Percentiles rank a stretch among this genome's conserved stretches.
These are phyloP conservation scores for Starmerella scarabaei DNA, from an alignment of 805 yeast genomes.

Conservation along the genomic window DNA sequence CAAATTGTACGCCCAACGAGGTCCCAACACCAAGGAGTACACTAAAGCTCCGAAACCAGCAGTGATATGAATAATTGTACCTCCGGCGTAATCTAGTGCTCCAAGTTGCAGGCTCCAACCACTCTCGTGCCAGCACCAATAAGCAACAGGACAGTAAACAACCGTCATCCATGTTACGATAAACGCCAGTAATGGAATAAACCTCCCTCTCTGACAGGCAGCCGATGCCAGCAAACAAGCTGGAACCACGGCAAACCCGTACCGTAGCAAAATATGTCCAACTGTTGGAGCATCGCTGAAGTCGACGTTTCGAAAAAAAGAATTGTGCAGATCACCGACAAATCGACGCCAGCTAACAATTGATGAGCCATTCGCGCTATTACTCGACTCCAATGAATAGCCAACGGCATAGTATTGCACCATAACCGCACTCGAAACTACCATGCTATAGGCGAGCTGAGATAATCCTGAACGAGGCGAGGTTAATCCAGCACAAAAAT, in stretches of 20 bases:
- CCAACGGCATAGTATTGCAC: conserved; percentile 65
- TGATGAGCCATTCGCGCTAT: neutral
- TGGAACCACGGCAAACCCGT: conserved; percentile 53
- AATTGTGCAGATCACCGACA: conserved; percentile 42
- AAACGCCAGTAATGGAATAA: conserved; percentile 58
- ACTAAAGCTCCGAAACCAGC: conserved; percentile 62
- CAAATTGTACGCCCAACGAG: conserved; percentile 45
- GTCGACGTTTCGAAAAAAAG: conserved; percentile 37
- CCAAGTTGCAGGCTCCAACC: conserved; percentile 57
- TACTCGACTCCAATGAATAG: conserved; percentile 43
- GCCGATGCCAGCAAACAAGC: conserved; percentile 60
- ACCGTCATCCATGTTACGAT: conserved; percentile 56
- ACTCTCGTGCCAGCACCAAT: conserved; percentile 59
- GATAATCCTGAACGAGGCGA: conserved; percentile 56
- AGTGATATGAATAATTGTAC: conserved; percentile 62
- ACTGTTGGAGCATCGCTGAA: conserved; percentile 28
- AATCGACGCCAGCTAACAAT: conserved; percentile 25
- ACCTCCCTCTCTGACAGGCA: conserved; percentile 58
- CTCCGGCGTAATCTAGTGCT: conserved; percentile 61
- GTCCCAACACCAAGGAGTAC: conserved; percentile 52
- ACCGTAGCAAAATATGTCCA: conserved; percentile 37
- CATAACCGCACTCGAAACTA: conserved; percentile 46
- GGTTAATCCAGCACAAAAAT: conserved; percentile 53
- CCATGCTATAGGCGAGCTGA: conserved; percentile 48
- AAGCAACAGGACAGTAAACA: conserved; percentile 60